Percentiles rank a stretch among this genome's conserved stretches.
Conservation (phyloP, 257 asterid species). For the Verbascum thapsus region DNA sequence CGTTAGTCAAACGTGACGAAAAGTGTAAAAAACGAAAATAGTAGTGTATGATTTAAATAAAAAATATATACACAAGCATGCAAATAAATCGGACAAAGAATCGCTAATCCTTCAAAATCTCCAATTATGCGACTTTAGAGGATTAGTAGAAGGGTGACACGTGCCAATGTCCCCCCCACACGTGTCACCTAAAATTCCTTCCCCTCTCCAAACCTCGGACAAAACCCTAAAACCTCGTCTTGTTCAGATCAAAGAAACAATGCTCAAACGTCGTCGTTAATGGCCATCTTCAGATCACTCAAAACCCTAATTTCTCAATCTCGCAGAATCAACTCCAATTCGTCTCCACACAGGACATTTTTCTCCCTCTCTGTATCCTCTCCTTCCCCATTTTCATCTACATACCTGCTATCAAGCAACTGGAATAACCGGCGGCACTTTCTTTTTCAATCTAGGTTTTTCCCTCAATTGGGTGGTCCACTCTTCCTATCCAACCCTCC, state of each 20-base stretch:
- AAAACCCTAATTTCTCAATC: constrained; percentile 62
- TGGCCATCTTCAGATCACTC: constrained; percentile 76
- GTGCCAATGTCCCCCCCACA: constrained; percentile 25
- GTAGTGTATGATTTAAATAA: too few species aligned
- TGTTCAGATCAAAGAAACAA: too few species aligned
- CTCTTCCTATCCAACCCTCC: constrained; percentile 82
- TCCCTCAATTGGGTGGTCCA: constrained; percentile 59
- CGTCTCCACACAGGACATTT: too few species aligned
- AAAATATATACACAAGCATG: too few species aligned
- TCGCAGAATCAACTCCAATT: constrained; percentile 25
- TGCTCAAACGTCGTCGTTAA: constrained; percentile 45
- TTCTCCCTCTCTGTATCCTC: constrained; percentile 42
- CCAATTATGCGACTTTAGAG: too few species aligned
- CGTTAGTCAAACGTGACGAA: too few species aligned
- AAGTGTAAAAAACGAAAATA: too few species aligned
- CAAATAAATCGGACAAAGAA: too few species aligned
- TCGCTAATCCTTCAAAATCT: too few species aligned
- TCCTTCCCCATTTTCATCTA: constrained; percentile 35
- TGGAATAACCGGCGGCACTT: constrained; percentile 41
- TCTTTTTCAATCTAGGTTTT: constrained; percentile 54
- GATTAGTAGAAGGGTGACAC: neutral
- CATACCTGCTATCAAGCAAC: constrained; percentile 32
- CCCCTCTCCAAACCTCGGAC: too few species aligned
- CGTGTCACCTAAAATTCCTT: too few species aligned
- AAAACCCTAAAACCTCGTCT: too few species aligned